Percentiles rank a stretch among this genome's conserved stretches.
Evolutionary conservation across 768 basidiomycete genomes (phyloP).

Genomic region (Phallus indusiatus): DNA sequence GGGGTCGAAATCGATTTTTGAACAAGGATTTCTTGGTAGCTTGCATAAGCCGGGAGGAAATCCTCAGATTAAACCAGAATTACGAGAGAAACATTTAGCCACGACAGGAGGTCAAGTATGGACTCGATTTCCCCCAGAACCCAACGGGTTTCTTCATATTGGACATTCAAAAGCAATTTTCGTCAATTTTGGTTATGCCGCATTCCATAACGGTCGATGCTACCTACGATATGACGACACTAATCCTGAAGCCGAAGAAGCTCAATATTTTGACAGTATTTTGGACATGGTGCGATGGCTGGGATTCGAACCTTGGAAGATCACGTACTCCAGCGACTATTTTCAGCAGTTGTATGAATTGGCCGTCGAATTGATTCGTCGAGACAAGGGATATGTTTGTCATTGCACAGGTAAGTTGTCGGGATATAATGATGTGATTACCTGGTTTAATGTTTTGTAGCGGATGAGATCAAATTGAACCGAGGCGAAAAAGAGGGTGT

Average conservation of each 20-base stretch:
- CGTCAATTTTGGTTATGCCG: constrained; percentile 97
- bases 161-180: constrained; percentile 99
- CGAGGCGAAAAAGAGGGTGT: constrained; percentile 78
- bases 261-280: constrained; percentile 91
- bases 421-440: background rate
- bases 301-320: constrained; percentile 96
- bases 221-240: constrained; percentile 98
- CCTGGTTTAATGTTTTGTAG: constrained; percentile 31
- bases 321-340: constrained; percentile 98
- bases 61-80: constrained; percentile 68
- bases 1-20: constrained; percentile 60
- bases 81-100: constrained; percentile 74
- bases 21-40: constrained; percentile 87
- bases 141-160: constrained; percentile 92
- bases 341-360: constrained; percentile 81
- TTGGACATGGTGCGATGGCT: constrained; percentile 94
- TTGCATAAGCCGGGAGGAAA: constrained; percentile 94
- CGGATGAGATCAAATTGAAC: constrained; percentile 85
- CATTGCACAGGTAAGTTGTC: constrained; percentile 79
- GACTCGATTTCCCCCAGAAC: constrained; percentile 98
- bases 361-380: constrained; percentile 78
- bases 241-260: constrained; percentile 97
- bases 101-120: constrained; percentile 76
- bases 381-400: constrained; percentile 92
- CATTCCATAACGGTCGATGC: constrained; percentile 83